Evolutionary conservation across 2,329 filamentous ascomycete species (phyloP), one percentile per base, ranked within the genome.

Genomic region (Pseudophaeomoniella oleicola): DNA sequence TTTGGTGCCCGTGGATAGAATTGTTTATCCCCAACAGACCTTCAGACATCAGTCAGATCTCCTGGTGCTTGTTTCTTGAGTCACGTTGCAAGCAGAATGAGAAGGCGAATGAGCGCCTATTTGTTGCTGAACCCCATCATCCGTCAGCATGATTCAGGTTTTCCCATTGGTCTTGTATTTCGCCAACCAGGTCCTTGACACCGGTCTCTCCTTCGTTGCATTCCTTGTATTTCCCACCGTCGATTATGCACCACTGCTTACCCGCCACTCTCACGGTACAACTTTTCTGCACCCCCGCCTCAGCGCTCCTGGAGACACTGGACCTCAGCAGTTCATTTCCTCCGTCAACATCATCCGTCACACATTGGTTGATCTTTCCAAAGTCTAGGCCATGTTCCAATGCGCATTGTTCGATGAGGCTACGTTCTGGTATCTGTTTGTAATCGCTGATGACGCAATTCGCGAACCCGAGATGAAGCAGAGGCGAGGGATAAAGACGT

Each of bases 351-450:
- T 62, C 59, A 29, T 53, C 51, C 29, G 78, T 78, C 31, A 84
- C 78, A 55, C 90, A 98, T 14, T 79, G 67, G 56, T 96, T 92
- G 38, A 98, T 60, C 44, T 72, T 68, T 16, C 76, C 69, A 54
- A 94, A 85, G 50, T 90, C 79, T 34, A 96, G 77, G 17, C 84
- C 86, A 52, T 94, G 84, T 59, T 96, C 85, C 35, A 94, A 66
- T 3, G 90, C 85, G 55, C 90, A 98, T 53, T 85, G 77, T 54
- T 92, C 72, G 30, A 94, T 71, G 13, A 94, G 69, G n/a, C 69
- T 67, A 35, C 79, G 72, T 19, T 82, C 67, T 2, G 90, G 88
- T 19, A 98, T 94, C 5, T 76, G 59, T 15, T 66, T 38, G 58
- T 87, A 98, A 42, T 86, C 72, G 43, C 69, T 71, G 15, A 78